These are phyloP conservation scores for Cucurbita moschata DNA, from an alignment of 306 rosid genomes.

Conservation along the genomic window DNA sequence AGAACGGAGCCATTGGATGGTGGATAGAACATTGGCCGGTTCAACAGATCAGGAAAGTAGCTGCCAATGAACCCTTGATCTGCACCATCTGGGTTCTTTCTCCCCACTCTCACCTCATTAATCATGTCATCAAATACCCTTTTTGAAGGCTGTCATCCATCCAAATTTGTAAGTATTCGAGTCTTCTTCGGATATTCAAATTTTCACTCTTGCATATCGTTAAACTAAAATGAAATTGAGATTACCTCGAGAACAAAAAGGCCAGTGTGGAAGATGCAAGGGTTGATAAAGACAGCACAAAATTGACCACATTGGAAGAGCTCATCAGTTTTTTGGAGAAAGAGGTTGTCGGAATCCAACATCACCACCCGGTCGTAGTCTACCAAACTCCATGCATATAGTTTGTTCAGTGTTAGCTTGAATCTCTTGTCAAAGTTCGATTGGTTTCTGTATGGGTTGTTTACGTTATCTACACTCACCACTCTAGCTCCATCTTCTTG, in stretches of 20 bases:
- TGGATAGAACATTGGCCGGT: constrained; percentile 64
- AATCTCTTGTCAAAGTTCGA: constrained; percentile 57
- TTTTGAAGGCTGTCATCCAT: constrained; percentile 55
- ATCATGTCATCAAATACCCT: constrained; percentile 71
- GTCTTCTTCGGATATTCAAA: no score
- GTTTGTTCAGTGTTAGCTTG: constrained; percentile 60
- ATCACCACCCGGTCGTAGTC: constrained; percentile 78
- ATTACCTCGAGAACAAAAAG: constrained; percentile 74
- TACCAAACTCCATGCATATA: constrained; percentile 76
- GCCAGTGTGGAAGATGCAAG: constrained; percentile 81
- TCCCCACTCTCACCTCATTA: constrained; percentile 41
- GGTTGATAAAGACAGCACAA: constrained; percentile 82
- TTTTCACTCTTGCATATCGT: not conserved
- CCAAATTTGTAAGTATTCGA: not conserved
- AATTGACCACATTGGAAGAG: constrained; percentile 80
- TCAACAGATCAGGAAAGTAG: constrained; percentile 79
- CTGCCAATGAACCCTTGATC: constrained; percentile 90
- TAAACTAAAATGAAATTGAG: not conserved
- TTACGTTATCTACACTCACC: constrained; percentile 61
- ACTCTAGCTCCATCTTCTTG: constrained; percentile 82
- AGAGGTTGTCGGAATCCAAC: constrained; percentile 87
- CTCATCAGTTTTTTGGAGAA: constrained; percentile 62
- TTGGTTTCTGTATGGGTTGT: constrained; percentile 63
- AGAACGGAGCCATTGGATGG: constrained; percentile 59
- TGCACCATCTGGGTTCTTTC: constrained; percentile 90